Evolutionary conservation across 2,329 filamentous ascomycete species (phyloP), one percentile per base, ranked within the genome.

Genomic region (Trichocomaceae sp.): DNA sequence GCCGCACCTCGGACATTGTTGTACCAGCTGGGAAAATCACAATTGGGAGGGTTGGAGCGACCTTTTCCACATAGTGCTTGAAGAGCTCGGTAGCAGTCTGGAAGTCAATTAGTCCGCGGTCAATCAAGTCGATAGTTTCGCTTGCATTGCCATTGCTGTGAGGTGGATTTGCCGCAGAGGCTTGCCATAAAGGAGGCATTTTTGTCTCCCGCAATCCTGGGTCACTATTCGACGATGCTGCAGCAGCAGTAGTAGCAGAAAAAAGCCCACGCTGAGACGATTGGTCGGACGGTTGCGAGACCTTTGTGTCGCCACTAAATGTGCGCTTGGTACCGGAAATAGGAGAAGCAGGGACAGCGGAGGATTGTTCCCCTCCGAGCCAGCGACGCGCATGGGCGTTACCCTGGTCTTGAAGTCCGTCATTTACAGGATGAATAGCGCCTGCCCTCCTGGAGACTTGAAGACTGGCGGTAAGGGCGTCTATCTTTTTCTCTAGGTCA

Each of bases 401-500:
- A 67, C 76, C 58, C 62, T 69, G 45, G 66, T 71, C 7, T 66
- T 69, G 55, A 71, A 69, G n/a, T 26, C 50, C 49, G 54, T 56
- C 33, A 45, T 56, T 7, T 29, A 58, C 13, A 55, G 44, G 12
- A 37, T 35, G 12, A 31, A 54, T 51, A 10, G 61, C 17, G 47
- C 66, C 61, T 17, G 58, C 52, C 5, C 63, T 63, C 50, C 70
- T 68, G 9, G 70, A 68, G 2, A 87, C 83, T 46, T 89, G 85
- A 60, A 96, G 68, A 35, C 84, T 90, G 6, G 89, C 88, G 7
- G 88, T 95, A 67, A 96, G 69, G 8, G 87, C 88, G 75, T 96
- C 90, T 60, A 96, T 92, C 75, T 95, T 95, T 77, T 86, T 90
- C 76, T 96, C 90, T 50, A 96, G 78, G 75, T 96, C 90, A 8